Conservation (phyloP, 768 basidiomycete genomes). For the Collybia nuda region DNA sequence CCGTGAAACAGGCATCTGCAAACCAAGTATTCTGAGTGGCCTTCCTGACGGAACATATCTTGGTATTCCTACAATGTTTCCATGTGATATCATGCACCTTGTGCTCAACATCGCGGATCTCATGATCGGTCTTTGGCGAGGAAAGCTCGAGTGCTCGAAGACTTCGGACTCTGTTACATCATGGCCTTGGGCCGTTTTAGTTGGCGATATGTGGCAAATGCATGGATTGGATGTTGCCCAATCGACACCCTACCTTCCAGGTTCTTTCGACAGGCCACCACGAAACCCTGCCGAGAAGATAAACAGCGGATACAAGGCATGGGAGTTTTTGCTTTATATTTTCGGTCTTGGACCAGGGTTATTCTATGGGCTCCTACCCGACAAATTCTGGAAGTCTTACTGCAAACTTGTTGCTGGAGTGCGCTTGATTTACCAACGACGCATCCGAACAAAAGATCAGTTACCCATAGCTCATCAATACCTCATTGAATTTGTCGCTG, state of each 20-base stretch:
- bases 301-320: constrained; percentile 28
- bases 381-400: constrained; percentile 4
- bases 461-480: constrained; percentile 1
- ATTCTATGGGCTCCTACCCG: constrained; percentile 10
- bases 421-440: constrained; percentile 8
- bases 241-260: constrained; percentile 30
- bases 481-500: constrained; percentile 25
- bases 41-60: constrained; percentile 17
- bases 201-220: constrained; percentile 24
- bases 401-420: constrained; percentile 11
- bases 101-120: constrained; percentile 38
- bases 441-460: neutral
- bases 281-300: constrained; percentile 41
- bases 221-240: constrained; percentile 33
- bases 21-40: constrained; percentile 33
- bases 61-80: constrained; percentile 28
- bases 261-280: constrained; percentile 39
- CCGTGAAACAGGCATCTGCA: constrained; percentile 30
- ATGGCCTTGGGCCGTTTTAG: constrained; percentile 32
- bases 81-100: constrained; percentile 39
- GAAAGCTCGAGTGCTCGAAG: constrained; percentile 16
- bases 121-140: constrained; percentile 32
- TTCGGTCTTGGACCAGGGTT: constrained; percentile 11
- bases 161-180: constrained; percentile 8
- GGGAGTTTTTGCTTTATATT: constrained; percentile 10